phyloP scores from a whole-genome alignment of 345 rosid species.

The Cardamine chenopodiifolia region DNA sequence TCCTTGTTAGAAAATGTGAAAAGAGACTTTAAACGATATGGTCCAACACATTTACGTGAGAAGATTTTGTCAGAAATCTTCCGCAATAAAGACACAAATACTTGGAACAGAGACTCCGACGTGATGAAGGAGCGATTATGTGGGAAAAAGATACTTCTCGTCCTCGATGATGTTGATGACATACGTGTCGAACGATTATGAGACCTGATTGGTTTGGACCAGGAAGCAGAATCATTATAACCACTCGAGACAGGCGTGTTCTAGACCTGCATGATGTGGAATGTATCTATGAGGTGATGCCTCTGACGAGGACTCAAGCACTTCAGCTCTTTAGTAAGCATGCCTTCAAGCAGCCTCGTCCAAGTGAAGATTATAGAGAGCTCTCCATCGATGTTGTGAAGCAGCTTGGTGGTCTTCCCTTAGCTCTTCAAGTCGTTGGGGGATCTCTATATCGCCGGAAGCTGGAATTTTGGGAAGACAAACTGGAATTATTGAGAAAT shows the following conservation, averaged over 20 bases:
- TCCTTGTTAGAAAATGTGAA: constrained; percentile 2
- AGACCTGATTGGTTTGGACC: background rate
- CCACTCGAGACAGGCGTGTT: background rate
- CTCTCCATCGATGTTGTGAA: background rate
- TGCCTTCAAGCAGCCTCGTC: background rate
- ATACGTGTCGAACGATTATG: background rate
- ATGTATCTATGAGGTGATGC: background rate
- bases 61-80: background rate
- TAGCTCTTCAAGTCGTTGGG: background rate
- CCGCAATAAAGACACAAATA: background rate
- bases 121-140: background rate
- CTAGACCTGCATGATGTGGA: background rate
- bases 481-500: background rate
- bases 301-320: background rate
- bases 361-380: background rate
- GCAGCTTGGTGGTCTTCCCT: background rate
- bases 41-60: background rate
- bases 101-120: background rate
- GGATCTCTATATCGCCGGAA: background rate
- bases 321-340: background rate
- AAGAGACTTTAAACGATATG: background rate
- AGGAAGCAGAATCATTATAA: background rate
- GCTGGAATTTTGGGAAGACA: background rate
- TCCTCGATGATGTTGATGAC: background rate
- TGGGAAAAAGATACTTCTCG: background rate